These are phyloP conservation scores for Huntiella bhutanensis DNA, from an alignment of 2,329 filamentous ascomycete species.

Conservation along the genomic window DNA sequence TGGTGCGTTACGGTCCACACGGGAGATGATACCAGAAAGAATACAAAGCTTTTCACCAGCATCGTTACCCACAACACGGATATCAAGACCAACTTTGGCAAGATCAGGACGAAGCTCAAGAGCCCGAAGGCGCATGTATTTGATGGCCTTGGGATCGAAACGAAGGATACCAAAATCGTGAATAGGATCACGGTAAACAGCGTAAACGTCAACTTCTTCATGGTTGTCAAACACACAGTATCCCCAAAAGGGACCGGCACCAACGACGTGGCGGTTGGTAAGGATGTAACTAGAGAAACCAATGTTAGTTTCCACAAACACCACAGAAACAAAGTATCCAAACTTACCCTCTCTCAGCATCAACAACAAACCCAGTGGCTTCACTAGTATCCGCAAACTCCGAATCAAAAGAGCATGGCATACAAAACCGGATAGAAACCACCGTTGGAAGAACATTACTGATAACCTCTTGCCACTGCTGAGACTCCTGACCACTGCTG, in stretches of 20 bases:
- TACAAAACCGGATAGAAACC: conserved; percentile 97
- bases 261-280: conserved; percentile 84
- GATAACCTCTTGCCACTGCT: conserved; percentile 87
- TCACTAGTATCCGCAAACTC: conserved; percentile 84
- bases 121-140: conserved; percentile 82
- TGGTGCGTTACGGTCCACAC: conserved; percentile 86
- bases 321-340: background rate
- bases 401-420: conserved; percentile 97
- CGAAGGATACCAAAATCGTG: conserved; percentile 96
- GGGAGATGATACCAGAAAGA: conserved; percentile 88
- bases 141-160: conserved; percentile 89
- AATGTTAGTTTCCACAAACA: background rate
- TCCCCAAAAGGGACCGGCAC: conserved; percentile 90
- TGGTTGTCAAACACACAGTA: conserved; percentile 98
- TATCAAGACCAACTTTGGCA: conserved; percentile 80
- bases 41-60: conserved; percentile 97
- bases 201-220: conserved; percentile 86
- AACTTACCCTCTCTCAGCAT: conserved; percentile 66
- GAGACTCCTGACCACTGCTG: conserved; percentile 16
- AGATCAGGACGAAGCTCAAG: conserved; percentile 68
- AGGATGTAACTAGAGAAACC: conserved; percentile 43
- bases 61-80: conserved; percentile 93
- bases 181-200: conserved; percentile 92
- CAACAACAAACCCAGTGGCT: conserved; percentile 93
- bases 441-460: conserved; percentile 88